Base-by-base conservation (phyloP, 2,329 filamentous ascomycete species). In the Exophiala xenobiotica region DNA sequence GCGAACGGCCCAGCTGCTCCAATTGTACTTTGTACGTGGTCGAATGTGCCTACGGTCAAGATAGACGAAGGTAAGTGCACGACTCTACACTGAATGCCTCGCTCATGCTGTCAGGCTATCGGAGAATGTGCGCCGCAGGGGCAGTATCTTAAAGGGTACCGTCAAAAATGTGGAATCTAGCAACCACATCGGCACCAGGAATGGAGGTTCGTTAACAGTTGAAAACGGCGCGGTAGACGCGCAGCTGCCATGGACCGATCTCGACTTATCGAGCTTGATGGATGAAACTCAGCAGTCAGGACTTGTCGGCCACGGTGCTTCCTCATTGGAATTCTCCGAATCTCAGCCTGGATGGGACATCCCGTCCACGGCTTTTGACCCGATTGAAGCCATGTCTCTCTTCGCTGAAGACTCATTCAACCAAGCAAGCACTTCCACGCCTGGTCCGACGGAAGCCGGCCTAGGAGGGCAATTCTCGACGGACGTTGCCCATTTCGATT, bases 21-120 rank as follows among this genome's bases (percentile, higher is more conserved):
- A 51, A 51, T 20, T 51, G 48, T 31, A 19, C n/a, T 7, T 40
- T 51, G 6, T 51, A 51, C 20, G 20, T 37, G 23, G 38, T 35
- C 24, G 48, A 51, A 37, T 51, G 48, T 26, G 16, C 38, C 7
- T 46, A 35, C 39, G 48, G 41, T n/a, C 19, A 26, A 27, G 48
- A 51, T 27, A 24, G 41, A 16, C 26, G 48, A 12, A 40, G 48
- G 45, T 48, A 39, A 40, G 45, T 29, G 16, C 18, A 37, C 22
- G 27, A 22, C 16, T 3, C 26, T 20, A 24, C 19, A 18, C 7
- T 9, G 18, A 5, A 16, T 5, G 18, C n/a, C 2, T 35, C n/a
- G 31, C 31, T 35, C 8, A 35, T 35, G 4, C 11, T 35, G n/a
- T n/a, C 12, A 35, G 31, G 6, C n/a, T 35, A 16, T 35, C 31